phyloP scores from a whole-genome alignment of 257 asterid genomes.

The Ballota nigra region DNA sequence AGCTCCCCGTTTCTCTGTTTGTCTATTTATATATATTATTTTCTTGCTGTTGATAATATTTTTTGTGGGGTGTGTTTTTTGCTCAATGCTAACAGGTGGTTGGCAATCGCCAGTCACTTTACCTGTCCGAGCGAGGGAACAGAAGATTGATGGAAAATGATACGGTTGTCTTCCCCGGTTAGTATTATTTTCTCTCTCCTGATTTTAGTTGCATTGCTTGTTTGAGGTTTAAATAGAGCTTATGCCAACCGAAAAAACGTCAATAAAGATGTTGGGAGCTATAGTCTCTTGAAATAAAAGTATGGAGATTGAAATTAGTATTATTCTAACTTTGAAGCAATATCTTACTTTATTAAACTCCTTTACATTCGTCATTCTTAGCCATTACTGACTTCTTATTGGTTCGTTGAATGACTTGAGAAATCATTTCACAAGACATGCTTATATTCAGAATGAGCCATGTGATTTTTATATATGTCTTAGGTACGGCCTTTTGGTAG shows the following conservation, averaged over 20 bases:
- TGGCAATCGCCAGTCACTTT: constrained; percentile 65
- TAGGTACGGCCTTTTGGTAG: too few species aligned
- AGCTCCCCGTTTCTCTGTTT: constrained; percentile 5
- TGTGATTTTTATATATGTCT: too few species aligned
- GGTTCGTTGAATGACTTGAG: background rate
- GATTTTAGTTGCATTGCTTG: background rate
- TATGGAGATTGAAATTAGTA: too few species aligned
- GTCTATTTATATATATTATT: background rate
- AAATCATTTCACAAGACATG: background rate
- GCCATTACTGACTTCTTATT: background rate
- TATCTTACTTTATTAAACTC: background rate
- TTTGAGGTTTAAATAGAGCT: background rate
- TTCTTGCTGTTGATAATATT: background rate
- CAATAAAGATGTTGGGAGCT: background rate
- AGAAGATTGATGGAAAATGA: constrained; percentile 74
- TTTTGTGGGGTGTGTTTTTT: constrained; percentile 10
- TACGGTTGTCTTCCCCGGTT: constrained; percentile 81
- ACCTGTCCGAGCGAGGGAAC: constrained; percentile 81
- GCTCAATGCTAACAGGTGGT: constrained; percentile 47
- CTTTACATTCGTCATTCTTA: background rate
- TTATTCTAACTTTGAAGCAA: background rate
- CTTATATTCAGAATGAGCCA: background rate
- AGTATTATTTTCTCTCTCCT: constrained; percentile 21
- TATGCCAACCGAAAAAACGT: background rate
- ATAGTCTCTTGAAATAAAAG: background rate